phyloP scores from a whole-genome alignment of 495 filamentous ascomycete species.

The Lineolata rhizophorae region DNA sequence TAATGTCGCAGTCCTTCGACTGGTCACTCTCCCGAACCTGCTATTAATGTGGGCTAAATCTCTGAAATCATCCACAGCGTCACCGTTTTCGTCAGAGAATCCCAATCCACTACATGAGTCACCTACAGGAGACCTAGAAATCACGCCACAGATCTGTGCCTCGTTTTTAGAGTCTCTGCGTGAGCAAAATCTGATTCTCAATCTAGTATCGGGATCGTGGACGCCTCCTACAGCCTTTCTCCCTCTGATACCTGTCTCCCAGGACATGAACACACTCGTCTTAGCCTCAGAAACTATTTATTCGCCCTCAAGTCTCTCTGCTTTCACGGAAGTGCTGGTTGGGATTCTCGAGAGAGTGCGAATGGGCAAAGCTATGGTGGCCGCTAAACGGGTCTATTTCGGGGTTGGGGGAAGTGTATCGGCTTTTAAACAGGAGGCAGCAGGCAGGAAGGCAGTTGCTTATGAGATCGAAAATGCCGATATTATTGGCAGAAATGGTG shows the following conservation, averaged over 20 bases:
- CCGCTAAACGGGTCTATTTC: slow-evolving; percentile 87
- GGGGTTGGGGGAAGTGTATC: slow-evolving; percentile 86
- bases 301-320: slow-evolving; percentile 46
- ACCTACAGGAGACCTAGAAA: slow-evolving; percentile 48
- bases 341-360: slow-evolving; percentile 34
- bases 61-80: slow-evolving; percentile 15
- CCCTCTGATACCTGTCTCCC: slow-evolving; percentile 5
- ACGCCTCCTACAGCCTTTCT: slow-evolving; percentile 20
- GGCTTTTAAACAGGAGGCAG: slow-evolving; percentile 51
- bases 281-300: slow-evolving; percentile 93
- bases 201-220: slow-evolving; percentile 74
- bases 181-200: slow-evolving; percentile 33
- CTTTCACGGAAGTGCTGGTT: slow-evolving; percentile 56
- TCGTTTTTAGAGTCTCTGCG: slow-evolving; percentile 38
- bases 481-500: slow-evolving; percentile 29
- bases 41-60: slow-evolving; percentile 54
- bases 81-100: slow-evolving; percentile 6
- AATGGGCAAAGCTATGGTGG: slow-evolving; percentile 46
- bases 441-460: slow-evolving; percentile 29
- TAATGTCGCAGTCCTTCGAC: slow-evolving; percentile 61
- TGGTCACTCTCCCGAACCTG: slow-evolving; percentile 78
- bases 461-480: slow-evolving; percentile 25
- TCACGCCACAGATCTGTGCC: slow-evolving; percentile 37
- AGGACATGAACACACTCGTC: slow-evolving; percentile 27
- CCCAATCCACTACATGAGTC: slow-evolving; percentile 10